Evolutionary conservation across 2,329 filamentous ascomycete species (phyloP).

Genomic region (Mycocentrospora acerina): DNA sequence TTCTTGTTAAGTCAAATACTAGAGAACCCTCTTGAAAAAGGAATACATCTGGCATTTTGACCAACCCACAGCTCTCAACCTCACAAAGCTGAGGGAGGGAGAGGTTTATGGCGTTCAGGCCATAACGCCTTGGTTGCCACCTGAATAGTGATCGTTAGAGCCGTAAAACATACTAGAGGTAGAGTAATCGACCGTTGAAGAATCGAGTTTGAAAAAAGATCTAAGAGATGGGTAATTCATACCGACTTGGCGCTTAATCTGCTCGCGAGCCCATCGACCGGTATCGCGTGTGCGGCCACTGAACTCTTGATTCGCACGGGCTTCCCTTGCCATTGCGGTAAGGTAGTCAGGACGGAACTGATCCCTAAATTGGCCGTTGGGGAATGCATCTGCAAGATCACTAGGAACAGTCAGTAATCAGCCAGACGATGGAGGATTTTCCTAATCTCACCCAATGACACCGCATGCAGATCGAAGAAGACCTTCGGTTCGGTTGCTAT

Average conservation of each 20-base stretch:
- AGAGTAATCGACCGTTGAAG: background rate
- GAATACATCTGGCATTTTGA: slow-evolving; percentile 16
- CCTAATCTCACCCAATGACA: slow-evolving; percentile 74
- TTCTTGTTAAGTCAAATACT: slow-evolving; percentile 17
- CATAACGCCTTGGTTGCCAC: slow-evolving; percentile 39
- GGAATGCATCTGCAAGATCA: slow-evolving; percentile 92
- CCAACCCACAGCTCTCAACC: slow-evolving; percentile 15
- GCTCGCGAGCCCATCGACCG: slow-evolving; percentile 94
- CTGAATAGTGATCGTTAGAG: slow-evolving; percentile 28
- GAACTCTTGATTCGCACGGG: slow-evolving; percentile 85
- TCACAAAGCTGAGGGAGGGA: slow-evolving; percentile 13
- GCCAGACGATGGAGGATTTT: background rate
- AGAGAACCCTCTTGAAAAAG: slow-evolving; percentile 8
- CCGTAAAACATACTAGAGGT: slow-evolving; percentile 16
- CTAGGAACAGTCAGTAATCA: slow-evolving; percentile 54
- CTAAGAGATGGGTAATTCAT: slow-evolving; percentile 12
- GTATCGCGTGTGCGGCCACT: slow-evolving; percentile 84
- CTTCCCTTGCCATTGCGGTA: slow-evolving; percentile 86
- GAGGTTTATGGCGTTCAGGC: slow-evolving; percentile 27
- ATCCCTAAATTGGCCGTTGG: slow-evolving; percentile 79
- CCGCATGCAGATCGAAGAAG: slow-evolving; percentile 95
- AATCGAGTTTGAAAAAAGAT: slow-evolving; percentile 3
- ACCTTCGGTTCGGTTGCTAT: slow-evolving; percentile 86
- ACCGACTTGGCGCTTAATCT: slow-evolving; percentile 85
- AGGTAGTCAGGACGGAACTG: slow-evolving; percentile 93